A percentile compares a stretch with the other conserved stretches of the same genome.
phyloP scores from a whole-genome alignment of 2,329 filamentous ascomycete genomes.

The Diaporthe citrichinensis region DNA sequence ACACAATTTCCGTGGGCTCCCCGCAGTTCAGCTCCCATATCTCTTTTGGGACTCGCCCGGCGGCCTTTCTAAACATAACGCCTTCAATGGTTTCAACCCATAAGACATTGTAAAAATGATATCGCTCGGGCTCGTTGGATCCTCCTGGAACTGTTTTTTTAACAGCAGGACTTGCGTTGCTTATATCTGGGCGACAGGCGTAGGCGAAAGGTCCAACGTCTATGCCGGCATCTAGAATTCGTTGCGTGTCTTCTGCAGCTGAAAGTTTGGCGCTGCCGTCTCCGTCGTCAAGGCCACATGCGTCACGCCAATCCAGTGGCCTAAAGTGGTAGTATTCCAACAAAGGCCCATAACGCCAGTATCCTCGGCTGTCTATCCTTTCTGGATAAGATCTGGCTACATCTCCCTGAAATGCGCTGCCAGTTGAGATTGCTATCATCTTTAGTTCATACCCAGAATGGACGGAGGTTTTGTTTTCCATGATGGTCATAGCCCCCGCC shows the following conservation, averaged over 20 bases:
- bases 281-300: not conserved
- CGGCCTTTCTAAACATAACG: not conserved
- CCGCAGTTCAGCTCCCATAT: not conserved
- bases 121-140: not conserved
- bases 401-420: not conserved
- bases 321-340: not conserved
- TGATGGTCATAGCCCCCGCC: not conserved
- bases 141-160: too few species aligned
- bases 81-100: not conserved
- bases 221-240: not conserved
- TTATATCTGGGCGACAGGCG: not conserved
- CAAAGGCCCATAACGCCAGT: not conserved
- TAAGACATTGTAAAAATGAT: not conserved
- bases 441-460: not conserved
- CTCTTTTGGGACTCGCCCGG: not conserved
- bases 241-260: not conserved
- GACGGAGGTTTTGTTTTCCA: not conserved
- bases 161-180: not conserved
- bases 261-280: rapidly evolving
- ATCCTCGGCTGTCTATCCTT: not conserved
- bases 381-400: not conserved
- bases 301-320: too few species aligned
- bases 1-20: not conserved
- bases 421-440: constrained; percentile 8
- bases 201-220: not conserved